These are phyloP conservation scores for button mushroom (Agaricus bisporus) DNA, from an alignment of 768 basidiomycete species.

Conservation along the genomic window DNA sequence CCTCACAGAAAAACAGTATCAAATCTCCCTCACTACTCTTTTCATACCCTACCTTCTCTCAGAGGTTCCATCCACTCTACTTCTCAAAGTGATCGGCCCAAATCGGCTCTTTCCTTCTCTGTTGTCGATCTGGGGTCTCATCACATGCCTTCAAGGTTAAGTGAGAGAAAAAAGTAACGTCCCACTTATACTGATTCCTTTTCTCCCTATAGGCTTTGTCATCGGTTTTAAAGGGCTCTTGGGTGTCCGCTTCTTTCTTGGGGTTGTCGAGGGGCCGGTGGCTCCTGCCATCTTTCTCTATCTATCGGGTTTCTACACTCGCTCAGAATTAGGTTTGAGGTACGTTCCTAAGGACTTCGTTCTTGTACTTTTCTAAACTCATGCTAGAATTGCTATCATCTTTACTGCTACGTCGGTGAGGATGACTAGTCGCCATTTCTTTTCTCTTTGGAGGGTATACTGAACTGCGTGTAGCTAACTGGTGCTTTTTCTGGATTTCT, in stretches of 20 bases:
- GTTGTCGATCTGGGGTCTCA: conserved; percentile 44
- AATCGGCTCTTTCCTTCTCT: conserved; percentile 41
- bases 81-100: conserved; percentile 39
- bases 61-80: conserved; percentile 44
- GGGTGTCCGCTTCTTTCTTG: conserved; percentile 44
- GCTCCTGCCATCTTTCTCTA: conserved; percentile 31
- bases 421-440: neutral
- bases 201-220: conserved; percentile 29
- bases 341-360: neutral
- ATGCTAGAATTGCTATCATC: conserved; percentile 31
- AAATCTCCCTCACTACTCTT: conserved; percentile 26
- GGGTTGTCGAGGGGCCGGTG: conserved; percentile 43
- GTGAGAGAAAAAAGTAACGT: neutral
- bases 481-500: conserved; percentile 57
- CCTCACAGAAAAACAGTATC: conserved; percentile 31
- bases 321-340: conserved; percentile 21
- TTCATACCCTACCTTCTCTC: conserved; percentile 35
- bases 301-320: conserved; percentile 29
- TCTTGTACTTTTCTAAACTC: neutral
- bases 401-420: conserved; percentile 29
- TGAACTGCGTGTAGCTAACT: conserved; percentile 14
- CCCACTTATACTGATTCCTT: neutral
- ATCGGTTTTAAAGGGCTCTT: conserved; percentile 38
- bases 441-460: neutral
- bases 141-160: conserved; percentile 40